phyloP scores from a whole-genome alignment of 176 grass and related monocot species.

The Rhynchospora breviuscula region DNA sequence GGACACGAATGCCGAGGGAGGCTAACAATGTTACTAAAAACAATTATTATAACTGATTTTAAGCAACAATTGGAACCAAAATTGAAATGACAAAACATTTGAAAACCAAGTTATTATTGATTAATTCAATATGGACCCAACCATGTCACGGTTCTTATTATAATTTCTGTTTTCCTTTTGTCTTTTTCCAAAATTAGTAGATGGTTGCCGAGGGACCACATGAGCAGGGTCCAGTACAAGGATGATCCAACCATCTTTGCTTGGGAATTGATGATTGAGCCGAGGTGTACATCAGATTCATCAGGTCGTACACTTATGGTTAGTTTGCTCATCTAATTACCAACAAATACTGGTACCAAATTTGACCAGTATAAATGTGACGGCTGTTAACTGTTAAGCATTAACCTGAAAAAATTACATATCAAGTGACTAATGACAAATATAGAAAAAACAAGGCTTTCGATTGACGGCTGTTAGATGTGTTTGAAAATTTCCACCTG shows the following conservation, averaged over 20 bases:
- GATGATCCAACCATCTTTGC: constrained; percentile 90
- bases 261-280: constrained; percentile 97
- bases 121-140: not conserved
- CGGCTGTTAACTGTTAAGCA: too few relatives aligned
- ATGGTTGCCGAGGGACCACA: constrained; percentile 79
- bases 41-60: not conserved
- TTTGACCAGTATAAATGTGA: too few relatives aligned
- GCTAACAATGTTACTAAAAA: constrained; percentile 15
- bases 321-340: too few relatives aligned
- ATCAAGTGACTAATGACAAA: too few relatives aligned
- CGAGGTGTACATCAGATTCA: constrained; percentile 44
- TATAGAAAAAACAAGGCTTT: too few relatives aligned
- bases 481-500: too few relatives aligned
- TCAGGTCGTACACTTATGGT: too few relatives aligned
- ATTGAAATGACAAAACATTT: not conserved
- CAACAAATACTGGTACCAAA: too few relatives aligned
- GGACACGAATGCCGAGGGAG: too few relatives aligned
- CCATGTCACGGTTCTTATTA: not conserved
- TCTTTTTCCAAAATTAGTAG: constrained; percentile 32
- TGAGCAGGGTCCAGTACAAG: constrained; percentile 75
- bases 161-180: not conserved
- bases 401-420: too few relatives aligned
- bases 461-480: too few relatives aligned
- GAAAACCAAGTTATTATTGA: not conserved
- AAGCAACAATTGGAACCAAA: not conserved